Conservation (phyloP, 305 asterid genomes). For the Plantago rigida region DNA sequence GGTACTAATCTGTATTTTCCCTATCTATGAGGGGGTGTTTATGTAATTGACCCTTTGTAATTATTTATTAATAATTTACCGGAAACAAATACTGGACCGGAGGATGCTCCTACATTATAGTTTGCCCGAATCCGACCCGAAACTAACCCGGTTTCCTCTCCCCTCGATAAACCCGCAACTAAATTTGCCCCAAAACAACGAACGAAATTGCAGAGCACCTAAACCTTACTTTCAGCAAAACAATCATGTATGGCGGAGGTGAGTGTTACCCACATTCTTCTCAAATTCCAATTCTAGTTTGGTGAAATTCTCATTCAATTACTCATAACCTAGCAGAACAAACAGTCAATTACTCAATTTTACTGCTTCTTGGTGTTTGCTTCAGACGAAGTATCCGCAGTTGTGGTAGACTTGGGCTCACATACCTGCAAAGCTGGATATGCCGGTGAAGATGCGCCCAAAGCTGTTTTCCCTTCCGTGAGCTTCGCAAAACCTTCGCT, state of each 20-base stretch:
- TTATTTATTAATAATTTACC: too few species aligned
- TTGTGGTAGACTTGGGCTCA: slow-evolving; percentile 80
- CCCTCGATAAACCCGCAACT: background rate
- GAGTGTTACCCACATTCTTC: background rate
- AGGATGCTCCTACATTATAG: too few species aligned
- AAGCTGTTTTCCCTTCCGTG: slow-evolving; percentile 96
- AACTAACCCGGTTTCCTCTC: background rate
- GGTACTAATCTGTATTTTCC: too few species aligned
- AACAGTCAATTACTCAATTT: background rate
- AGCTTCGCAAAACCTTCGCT: slow-evolving; percentile 19
- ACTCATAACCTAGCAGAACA: background rate
- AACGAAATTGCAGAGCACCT: background rate
- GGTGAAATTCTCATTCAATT: background rate
- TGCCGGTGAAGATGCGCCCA: slow-evolving; percentile 99
- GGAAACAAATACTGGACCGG: too few species aligned
- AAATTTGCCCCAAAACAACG: too few species aligned
- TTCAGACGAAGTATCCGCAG: slow-evolving; percentile 89
- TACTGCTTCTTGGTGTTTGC: slow-evolving; percentile 1
- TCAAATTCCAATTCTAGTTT: background rate
- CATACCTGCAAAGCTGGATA: slow-evolving; percentile 97
- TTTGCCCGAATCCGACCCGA: too few species aligned
- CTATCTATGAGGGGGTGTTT: too few species aligned
- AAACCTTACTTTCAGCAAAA: too few species aligned
- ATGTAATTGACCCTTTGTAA: too few species aligned
- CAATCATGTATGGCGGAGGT: slow-evolving; percentile 21